Conservation (phyloP, 345 rosid species). For the Linum tenue region DNA sequence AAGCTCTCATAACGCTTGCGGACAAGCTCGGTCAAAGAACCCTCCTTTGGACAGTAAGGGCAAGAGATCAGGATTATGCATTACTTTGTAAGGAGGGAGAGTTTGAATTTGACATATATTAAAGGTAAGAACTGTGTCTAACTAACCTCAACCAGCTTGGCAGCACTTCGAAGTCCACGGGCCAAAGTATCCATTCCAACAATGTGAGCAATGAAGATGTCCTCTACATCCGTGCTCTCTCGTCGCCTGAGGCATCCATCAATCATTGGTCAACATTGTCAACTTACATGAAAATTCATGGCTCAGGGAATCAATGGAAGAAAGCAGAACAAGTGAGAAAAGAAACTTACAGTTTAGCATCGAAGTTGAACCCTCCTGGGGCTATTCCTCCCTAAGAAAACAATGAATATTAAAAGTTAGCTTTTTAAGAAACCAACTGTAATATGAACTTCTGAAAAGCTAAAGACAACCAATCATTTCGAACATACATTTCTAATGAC, state of each 20-base stretch:
- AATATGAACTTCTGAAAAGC: no score
- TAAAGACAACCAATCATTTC: not conserved
- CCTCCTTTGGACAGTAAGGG: constrained; percentile 35
- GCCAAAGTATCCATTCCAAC: constrained; percentile 91
- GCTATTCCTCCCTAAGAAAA: constrained; percentile 70
- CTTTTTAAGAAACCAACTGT: no score
- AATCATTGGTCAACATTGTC: not conserved
- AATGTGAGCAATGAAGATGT: constrained; percentile 79
- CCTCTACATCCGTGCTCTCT: constrained; percentile 95
- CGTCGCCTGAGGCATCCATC: constrained; percentile 46
- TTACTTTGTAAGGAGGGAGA: not conserved
- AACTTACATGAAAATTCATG: not conserved
- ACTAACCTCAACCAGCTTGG: constrained; percentile 63
- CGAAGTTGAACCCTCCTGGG: constrained; percentile 98
- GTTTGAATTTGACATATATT: not conserved
- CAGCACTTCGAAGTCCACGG: constrained; percentile 81
- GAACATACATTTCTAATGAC: constrained; percentile 67
- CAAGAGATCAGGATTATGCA: not conserved
- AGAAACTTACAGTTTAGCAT: constrained; percentile 70
- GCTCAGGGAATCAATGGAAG: not conserved
- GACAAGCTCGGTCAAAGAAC: constrained; percentile 54
- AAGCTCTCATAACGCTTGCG: constrained; percentile 67
- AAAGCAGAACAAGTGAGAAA: not conserved
- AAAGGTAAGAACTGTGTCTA: not conserved
- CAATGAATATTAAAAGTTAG: not conserved